These are phyloP conservation scores for Fusarium sororula DNA, from an alignment of 2,329 filamentous ascomycete genomes.

Conservation along the genomic window DNA sequence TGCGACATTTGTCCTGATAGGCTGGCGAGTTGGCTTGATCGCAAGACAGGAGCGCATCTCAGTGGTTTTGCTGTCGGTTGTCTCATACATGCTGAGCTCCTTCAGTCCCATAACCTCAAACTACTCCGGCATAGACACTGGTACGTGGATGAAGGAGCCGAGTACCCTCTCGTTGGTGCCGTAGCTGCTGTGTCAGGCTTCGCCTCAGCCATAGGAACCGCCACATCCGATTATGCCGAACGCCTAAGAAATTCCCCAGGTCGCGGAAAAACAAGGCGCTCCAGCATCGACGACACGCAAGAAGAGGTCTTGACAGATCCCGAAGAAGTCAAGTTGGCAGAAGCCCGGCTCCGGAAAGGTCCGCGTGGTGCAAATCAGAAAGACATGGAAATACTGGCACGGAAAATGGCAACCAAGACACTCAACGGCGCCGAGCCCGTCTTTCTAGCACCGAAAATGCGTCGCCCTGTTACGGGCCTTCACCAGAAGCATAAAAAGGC, in stretches of 20 bases:
- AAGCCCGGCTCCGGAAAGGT: neutral
- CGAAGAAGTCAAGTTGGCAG: neutral
- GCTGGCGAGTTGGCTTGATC: slow-evolving; percentile 70
- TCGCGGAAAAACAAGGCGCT: neutral
- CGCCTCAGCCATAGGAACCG: slow-evolving; percentile 63
- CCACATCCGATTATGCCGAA: slow-evolving; percentile 28
- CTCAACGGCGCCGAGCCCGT: slow-evolving; percentile 62
- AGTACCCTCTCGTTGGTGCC: slow-evolving; percentile 70
- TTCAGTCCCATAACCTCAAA: slow-evolving; percentile 67
- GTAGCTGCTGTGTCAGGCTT: slow-evolving; percentile 72
- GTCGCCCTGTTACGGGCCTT: slow-evolving; percentile 27
- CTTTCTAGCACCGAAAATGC: neutral
- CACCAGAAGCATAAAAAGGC: slow-evolving; percentile 35
- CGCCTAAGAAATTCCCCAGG: slow-evolving; percentile 20
- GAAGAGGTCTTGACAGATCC: neutral
- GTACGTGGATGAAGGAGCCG: slow-evolving; percentile 71
- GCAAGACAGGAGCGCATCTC: slow-evolving; percentile 61
- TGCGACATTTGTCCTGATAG: slow-evolving; percentile 67
- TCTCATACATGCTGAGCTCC: slow-evolving; percentile 61
- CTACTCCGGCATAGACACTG: slow-evolving; percentile 61
- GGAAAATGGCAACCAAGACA: slow-evolving; percentile 46
- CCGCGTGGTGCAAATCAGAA: slow-evolving; percentile 27
- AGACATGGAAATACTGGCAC: slow-evolving; percentile 44
- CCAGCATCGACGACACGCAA: neutral
- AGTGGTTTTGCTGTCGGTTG: slow-evolving; percentile 70